Base-by-base conservation (phyloP, 495 filamentous ascomycete genomes). In the Penicillium herquei region DNA sequence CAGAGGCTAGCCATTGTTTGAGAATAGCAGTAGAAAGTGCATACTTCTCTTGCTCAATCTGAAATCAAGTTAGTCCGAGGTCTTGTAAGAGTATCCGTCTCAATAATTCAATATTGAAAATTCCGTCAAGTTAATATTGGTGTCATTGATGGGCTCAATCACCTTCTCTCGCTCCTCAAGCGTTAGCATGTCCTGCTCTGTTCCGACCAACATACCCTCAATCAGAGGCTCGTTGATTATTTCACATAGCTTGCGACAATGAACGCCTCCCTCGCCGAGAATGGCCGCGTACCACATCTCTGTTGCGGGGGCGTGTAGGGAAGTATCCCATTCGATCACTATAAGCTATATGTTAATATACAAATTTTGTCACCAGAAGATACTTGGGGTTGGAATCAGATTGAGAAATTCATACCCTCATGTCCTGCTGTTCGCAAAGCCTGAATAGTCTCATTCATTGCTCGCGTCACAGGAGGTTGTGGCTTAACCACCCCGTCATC, bases 181-280 rank as follows among this genome's bases (percentile, higher is more conserved):
- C 2, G 59, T 51, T 26, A 74, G 45, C 18, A 59, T 52, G 40
- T 72, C 67, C 6, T 60, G 30, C 32, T 60, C 26, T 8, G 56
- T 70, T 0, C 71, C 71, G 0, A 74, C 70, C 0, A 74, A 16
- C 71, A 74, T 74, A 1, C 70, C 71, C 33, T 68, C 84, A 78
- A 64, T 80, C 57, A 49, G 57, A 21, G 85, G 85, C 51, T 87
- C 84, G 8, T 75, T 78, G 1, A 83, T 79, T 3, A 71, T 51
- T 5, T 74, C 70, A 39, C 86, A 78, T 0, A 75, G 62, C 3
- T 66, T 67, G 3, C 58, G 66, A n/a, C 79, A 80, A 34, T 81
- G 74, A 13, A 65, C 65, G 10, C 82, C 83, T n/a, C 81, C 84
- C 58, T 87, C 85, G 40, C 67, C 76, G 80, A 71, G 81, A 77